These are phyloP conservation scores for Sequoia sempervirens DNA, from an alignment of 75 land plant genomes.

Conservation along the genomic window DNA sequence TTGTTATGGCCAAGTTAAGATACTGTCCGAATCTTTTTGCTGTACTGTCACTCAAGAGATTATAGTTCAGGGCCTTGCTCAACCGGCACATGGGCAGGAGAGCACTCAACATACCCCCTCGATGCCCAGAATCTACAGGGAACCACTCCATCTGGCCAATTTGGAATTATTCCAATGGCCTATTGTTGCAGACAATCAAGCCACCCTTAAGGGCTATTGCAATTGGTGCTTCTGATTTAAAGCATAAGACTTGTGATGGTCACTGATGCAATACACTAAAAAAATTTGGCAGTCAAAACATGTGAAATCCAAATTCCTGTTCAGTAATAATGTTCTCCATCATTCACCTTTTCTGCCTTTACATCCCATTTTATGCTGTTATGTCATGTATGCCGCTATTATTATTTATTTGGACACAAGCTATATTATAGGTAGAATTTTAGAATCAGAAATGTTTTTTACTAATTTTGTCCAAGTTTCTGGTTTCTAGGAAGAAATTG, in stretches of 20 bases:
- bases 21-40: too few species aligned
- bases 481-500: not conserved
- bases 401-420: not conserved
- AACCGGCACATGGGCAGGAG: too few species aligned
- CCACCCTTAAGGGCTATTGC: too few species aligned
- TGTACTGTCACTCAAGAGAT: too few species aligned
- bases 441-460: not conserved
- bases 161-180: too few species aligned
- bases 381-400: not conserved
- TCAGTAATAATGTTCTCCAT: not conserved
- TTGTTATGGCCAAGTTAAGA: not conserved
- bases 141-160: too few species aligned
- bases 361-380: not conserved
- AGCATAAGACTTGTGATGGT: not conserved
- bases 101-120: too few species aligned
- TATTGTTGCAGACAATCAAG: too few species aligned
- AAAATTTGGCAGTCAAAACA: not conserved
- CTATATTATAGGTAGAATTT: not conserved
- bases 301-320: not conserved
- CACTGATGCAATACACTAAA: not conserved
- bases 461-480: not conserved
- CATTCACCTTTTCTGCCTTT: not conserved
- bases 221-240: not conserved
- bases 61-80: too few species aligned
- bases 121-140: too few species aligned